These are phyloP conservation scores for Geranomyces michiganensis DNA, from an alignment of 192 early-diverging fungal genomes.

Conservation along the genomic window DNA sequence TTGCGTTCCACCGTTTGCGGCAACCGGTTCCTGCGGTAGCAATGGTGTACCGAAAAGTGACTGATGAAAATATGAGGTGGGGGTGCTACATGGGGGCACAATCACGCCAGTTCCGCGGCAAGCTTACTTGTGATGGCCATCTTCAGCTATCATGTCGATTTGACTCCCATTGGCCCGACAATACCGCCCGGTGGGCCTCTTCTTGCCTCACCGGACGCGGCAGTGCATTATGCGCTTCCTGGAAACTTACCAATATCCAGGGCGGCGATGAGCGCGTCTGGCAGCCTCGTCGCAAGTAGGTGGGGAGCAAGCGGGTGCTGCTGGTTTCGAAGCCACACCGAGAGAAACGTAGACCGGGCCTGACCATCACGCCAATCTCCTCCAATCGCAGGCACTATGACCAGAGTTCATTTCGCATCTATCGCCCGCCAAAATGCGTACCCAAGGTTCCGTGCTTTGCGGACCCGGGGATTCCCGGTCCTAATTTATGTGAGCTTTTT, in stretches of 20 bases:
- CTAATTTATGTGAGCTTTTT: background rate
- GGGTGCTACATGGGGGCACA: background rate
- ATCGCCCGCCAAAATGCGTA: background rate
- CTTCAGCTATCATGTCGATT: conserved; percentile 6
- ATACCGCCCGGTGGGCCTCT: background rate
- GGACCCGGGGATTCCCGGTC: background rate
- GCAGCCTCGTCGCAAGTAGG: conserved; percentile 13
- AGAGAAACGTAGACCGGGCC: too few species aligned
- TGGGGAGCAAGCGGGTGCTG: background rate
- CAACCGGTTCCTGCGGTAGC: background rate
- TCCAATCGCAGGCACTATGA: conserved; percentile 12
- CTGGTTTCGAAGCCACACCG: too few species aligned
- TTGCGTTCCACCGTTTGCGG: conserved; percentile 17
- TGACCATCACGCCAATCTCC: too few species aligned
- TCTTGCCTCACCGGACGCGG: background rate
- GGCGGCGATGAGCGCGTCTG: conserved; percentile 9
- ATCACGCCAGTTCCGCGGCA: background rate
- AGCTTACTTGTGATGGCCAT: background rate
- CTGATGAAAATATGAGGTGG: conserved; percentile 20
- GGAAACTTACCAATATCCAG: background rate
- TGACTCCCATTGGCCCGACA: conserved; percentile 2
- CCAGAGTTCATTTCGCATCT: conserved; percentile 10
- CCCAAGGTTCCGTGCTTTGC: background rate
- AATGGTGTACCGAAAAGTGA: conserved; percentile 8
- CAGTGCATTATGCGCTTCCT: background rate